A percentile compares a stretch with the other conserved stretches of the same genome.
phyloP scores from a whole-genome alignment of 352 stramenopile species.

The Globisporangium abappressorium region DNA sequence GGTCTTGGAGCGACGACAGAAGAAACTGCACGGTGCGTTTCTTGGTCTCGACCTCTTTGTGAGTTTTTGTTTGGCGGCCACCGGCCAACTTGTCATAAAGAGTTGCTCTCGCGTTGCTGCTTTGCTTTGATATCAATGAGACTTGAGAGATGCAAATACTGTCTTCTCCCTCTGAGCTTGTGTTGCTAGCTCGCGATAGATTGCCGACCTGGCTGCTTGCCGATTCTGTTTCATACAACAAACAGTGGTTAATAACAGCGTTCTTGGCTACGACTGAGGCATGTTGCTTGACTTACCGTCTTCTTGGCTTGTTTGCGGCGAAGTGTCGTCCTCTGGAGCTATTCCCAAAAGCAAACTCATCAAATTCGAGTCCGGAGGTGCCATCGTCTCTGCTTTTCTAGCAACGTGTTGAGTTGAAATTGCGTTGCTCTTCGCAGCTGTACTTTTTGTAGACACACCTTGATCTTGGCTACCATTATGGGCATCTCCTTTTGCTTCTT shows the following conservation, averaged over 20 bases:
- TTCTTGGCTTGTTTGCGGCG: constrained; percentile 16
- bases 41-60: not conserved
- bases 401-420: not conserved
- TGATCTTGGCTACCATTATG: not conserved
- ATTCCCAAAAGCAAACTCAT: constrained; percentile 7
- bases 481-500: not conserved
- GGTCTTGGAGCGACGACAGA: constrained; percentile 11
- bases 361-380: not conserved
- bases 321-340: not conserved
- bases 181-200: constrained; percentile 1
- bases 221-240: not conserved
- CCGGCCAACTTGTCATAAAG: not conserved
- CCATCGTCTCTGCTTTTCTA: not conserved
- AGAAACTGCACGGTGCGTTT: not conserved
- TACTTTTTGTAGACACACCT: not conserved
- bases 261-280: not conserved
- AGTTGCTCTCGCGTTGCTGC: not conserved
- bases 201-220: not conserved
- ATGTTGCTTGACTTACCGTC: not conserved
- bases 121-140: not conserved
- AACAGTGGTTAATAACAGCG: not conserved
- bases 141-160: not conserved
- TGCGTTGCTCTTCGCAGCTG: not conserved
- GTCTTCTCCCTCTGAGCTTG: not conserved
- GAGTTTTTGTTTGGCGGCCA: not conserved